Base-by-base conservation (phyloP, 2,329 filamentous ascomycete genomes). In the Exophiala sp. region DNA sequence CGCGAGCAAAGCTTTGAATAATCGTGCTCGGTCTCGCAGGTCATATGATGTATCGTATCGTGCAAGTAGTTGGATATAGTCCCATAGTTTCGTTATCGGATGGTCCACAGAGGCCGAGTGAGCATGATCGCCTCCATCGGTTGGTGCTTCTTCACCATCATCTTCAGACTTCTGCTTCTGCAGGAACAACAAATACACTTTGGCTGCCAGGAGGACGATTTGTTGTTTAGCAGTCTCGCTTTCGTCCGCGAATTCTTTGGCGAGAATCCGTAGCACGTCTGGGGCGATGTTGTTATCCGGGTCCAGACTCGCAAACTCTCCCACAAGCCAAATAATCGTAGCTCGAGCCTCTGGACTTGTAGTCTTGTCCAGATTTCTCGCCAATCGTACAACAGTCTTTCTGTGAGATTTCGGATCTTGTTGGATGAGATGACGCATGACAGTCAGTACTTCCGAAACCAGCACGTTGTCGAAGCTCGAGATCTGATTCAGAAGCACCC, bases 11-110 rank as follows among this genome's bases (percentile, higher is more conserved):
- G 91, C 81, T 60, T 88, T 90, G 74, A 95, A 97, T 57, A 96
- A 81, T 32, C 94, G 85, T 1, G 91, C 86, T 20, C 94, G 87
- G 68, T 97, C 94, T 60, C 94, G 89, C 2, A 99, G 83, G 66
- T 97, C 91, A 71, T 95, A 99, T 1, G 91, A 96, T 0, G 86
- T 89, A 65, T 97, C 94, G 70, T 97, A 99, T 57, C 94, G 85
- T 32, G 89, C 89, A 1, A 99, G 82, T 1, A 92, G 80, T 24
- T 95, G 78, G 18, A 89, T 83, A 65, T 99, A 95, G 29, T 87
- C 82, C 85, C 91, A 99, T 1, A 99, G 76, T 2, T 85, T 78
- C 29, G 84, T 82, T 48, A 95, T 85, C 0, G 87, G 83, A 63
- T 96, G 86, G 4, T 79, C 75, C 32, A 68, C 51, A 65, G 62